A percentile compares a stretch with the other conserved stretches of the same genome.
phyloP scores from a whole-genome alignment of 768 basidiomycete genomes.

The Neoboletus brunneissimus region DNA sequence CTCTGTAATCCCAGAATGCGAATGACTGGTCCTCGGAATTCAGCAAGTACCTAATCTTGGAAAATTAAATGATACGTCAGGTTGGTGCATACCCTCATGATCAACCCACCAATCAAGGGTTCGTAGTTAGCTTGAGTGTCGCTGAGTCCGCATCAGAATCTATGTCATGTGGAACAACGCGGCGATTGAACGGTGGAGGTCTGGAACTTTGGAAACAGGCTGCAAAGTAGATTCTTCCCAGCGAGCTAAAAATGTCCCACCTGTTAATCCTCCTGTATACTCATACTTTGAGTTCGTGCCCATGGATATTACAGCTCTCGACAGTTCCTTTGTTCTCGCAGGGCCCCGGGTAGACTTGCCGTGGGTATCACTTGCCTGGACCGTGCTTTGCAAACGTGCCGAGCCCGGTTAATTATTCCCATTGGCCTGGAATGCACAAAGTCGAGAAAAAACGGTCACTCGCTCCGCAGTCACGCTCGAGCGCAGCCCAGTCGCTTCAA shows the following conservation, averaged over 20 bases:
- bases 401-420: not conserved
- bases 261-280: not conserved
- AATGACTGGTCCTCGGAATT: too few species aligned
- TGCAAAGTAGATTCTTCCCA: too few species aligned
- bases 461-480: conserved; percentile 1
- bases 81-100: not conserved
- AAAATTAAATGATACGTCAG: not conserved
- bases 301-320: not conserved
- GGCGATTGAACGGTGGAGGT: not conserved
- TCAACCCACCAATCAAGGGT: not conserved
- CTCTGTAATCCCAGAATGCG: too few species aligned
- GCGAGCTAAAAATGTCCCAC: too few species aligned
- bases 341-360: too few species aligned
- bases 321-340: not conserved
- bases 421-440: not conserved
- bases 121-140: not conserved
- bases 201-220: too few species aligned
- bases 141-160: not conserved
- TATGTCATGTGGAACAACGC: too few species aligned
- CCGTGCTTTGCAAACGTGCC: not conserved
- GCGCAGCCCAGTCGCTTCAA: not conserved
- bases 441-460: not conserved
- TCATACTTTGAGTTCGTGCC: not conserved
- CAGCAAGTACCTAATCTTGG: not conserved
- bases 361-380: not conserved